phyloP scores from a whole-genome alignment of 1,284 basidiomycete species.

The Ganoderma resinaceum region DNA sequence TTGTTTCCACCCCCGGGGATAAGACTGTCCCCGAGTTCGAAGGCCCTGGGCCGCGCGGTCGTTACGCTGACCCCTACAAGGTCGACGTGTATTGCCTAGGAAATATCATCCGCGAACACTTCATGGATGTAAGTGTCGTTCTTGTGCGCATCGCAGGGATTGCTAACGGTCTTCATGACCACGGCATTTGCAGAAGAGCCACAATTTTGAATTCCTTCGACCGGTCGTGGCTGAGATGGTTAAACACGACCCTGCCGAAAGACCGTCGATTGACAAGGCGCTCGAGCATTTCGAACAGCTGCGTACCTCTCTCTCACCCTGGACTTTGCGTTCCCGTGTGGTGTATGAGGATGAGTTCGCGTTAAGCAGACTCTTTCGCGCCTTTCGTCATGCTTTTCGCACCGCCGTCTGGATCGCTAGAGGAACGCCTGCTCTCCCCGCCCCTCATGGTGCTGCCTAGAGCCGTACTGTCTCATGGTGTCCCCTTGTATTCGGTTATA shows the following conservation, averaged over 20 bases:
- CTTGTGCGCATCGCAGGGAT: slow-evolving; percentile 23
- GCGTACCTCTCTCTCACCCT: neutral
- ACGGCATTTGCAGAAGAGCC: slow-evolving; percentile 25
- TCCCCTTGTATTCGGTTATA: neutral
- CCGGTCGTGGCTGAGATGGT: slow-evolving; percentile 42
- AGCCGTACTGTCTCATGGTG: neutral
- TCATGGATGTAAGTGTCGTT: slow-evolving; percentile 24
- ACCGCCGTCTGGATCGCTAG: neutral
- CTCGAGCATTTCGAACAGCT: slow-evolving; percentile 10
- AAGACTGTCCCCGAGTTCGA: neutral
- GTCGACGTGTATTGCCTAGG: slow-evolving; percentile 40
- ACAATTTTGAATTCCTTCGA: slow-evolving; percentile 40
- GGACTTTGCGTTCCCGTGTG: slow-evolving; percentile 22
- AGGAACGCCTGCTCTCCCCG: neutral
- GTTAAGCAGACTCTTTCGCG: neutral
- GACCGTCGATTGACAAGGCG: slow-evolving; percentile 33
- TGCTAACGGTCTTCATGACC: slow-evolving; percentile 22
- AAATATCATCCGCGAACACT: slow-evolving; percentile 39
- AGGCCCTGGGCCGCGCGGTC: neutral
- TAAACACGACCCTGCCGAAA: slow-evolving; percentile 35
- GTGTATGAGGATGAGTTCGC: slow-evolving; percentile 4
- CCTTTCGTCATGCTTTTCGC: neutral
- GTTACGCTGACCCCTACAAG: slow-evolving; percentile 35
- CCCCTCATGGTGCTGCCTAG: neutral
- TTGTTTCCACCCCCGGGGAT: neutral